Conservation (phyloP, 352 stramenopile genomes). For the Phytophthora colocasiae region DNA sequence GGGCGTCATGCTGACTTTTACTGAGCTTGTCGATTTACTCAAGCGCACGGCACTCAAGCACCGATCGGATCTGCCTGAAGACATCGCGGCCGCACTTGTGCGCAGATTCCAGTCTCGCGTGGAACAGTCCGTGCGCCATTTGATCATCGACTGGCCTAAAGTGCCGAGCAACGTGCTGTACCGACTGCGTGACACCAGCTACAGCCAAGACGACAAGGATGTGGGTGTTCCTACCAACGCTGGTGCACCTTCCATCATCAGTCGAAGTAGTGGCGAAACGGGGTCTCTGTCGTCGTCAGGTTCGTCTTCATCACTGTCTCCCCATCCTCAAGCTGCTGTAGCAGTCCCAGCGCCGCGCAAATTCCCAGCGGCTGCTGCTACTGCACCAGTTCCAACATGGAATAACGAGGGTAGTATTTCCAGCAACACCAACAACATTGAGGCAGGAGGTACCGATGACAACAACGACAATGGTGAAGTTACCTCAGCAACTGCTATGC, state of each 20-base stretch:
- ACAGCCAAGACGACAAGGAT: conserved; percentile 19
- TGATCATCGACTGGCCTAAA: conserved; percentile 70
- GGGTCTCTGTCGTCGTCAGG: conserved; percentile 35
- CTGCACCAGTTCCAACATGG: conserved; percentile 6
- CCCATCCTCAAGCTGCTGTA: conserved; percentile 18
- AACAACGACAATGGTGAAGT: conserved; percentile 3
- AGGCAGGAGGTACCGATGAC: not conserved
- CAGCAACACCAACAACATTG: not conserved
- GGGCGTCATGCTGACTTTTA: conserved; percentile 73
- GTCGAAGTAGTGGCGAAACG: conserved; percentile 17
- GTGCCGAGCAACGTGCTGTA: conserved; percentile 46
- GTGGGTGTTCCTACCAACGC: no score
- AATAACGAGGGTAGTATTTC: conserved; percentile 3
- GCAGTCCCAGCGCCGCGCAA: conserved; percentile 14
- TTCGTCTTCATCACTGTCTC: conserved; percentile 34
- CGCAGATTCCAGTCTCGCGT: conserved; percentile 63
- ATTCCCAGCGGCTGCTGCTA: conserved; percentile 2
- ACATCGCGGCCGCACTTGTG: conserved; percentile 50
- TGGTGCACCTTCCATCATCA: conserved; percentile 15
- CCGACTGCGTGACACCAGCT: conserved; percentile 31
- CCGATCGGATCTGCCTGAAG: conserved; percentile 42
- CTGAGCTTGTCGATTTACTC: conserved; percentile 71
- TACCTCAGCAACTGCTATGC: conserved; percentile 5
- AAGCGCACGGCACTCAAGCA: conserved; percentile 71
- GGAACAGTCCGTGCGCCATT: conserved; percentile 67